A percentile compares a stretch with the other conserved stretches of the same genome.
phyloP scores from a whole-genome alignment of 2,329 filamentous ascomycete species.

The Diplodia seriata region DNA sequence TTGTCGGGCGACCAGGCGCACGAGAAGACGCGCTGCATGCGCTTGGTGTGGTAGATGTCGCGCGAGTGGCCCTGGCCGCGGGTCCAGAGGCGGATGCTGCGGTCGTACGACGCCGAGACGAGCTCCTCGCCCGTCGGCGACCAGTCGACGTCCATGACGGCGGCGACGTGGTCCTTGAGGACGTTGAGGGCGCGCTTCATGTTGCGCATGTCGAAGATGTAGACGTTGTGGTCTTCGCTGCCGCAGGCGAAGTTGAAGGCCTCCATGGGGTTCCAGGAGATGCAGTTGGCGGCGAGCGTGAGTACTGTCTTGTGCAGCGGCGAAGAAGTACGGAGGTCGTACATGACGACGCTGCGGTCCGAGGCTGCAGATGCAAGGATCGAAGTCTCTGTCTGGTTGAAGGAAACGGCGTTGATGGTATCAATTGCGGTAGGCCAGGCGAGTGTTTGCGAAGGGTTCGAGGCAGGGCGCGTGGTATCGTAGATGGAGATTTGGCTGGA shows the following conservation, averaged over 20 bases:
- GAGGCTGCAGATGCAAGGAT: constrained; percentile 84
- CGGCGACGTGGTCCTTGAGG: constrained; percentile 85
- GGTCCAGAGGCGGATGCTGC: constrained; percentile 86
- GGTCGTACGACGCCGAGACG: constrained; percentile 86
- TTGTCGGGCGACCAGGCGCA: constrained; percentile 86
- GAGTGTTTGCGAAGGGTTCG: constrained; percentile 79
- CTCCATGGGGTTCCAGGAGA: constrained; percentile 96
- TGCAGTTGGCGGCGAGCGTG: constrained; percentile 80
- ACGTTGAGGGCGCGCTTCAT: constrained; percentile 88
- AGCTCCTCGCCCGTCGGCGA: constrained; percentile 93
- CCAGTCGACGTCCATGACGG: constrained; percentile 97
- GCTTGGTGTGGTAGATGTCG: constrained; percentile 96
- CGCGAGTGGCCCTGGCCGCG: constrained; percentile 81
- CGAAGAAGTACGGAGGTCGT: constrained; percentile 86
- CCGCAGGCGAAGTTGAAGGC: constrained; percentile 93
- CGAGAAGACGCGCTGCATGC: constrained; percentile 94
- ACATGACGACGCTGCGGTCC: constrained; percentile 85
- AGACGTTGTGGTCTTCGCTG: constrained; percentile 92
- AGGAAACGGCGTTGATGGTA: constrained; percentile 85
- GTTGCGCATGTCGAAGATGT: constrained; percentile 93
- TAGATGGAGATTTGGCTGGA: constrained; percentile 85
- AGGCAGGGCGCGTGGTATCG: constrained; percentile 79
- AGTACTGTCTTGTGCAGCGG: constrained; percentile 83
- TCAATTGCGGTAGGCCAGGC: constrained; percentile 88
- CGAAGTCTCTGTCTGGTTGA: constrained; percentile 91